Percentiles rank a stretch among this genome's conserved stretches.
Conservation (phyloP, 176 grass and related monocot genomes). For the Zoysia japonica region DNA sequence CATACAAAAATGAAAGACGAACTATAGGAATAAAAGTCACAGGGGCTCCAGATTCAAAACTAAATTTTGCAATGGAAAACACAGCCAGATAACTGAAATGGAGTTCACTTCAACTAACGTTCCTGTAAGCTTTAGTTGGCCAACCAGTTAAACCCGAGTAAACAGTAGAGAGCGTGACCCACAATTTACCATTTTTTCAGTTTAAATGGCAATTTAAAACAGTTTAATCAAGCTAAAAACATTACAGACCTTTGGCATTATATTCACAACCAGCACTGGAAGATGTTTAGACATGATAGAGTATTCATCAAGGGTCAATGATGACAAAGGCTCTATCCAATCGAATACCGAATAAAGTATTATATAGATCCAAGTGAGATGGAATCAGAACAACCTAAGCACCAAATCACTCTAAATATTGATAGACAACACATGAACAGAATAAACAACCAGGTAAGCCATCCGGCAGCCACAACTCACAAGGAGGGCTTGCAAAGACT, state of each 20-base stretch:
- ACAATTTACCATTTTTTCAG: no score
- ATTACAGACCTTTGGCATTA: not conserved
- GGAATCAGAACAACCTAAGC: not conserved
- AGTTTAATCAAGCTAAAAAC: no score
- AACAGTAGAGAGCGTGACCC: no score
- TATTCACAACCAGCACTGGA: not conserved
- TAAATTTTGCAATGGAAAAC: no score
- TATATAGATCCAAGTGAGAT: not conserved
- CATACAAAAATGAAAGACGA: no score
- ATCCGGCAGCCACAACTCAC: slow-evolving; percentile 49
- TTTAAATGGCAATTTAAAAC: no score
- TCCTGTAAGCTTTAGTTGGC: no score
- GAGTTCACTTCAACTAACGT: no score
- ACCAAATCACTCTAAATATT: not conserved
- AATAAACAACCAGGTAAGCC: slow-evolving; percentile 33
- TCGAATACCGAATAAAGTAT: not conserved
- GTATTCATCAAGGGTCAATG: not conserved
- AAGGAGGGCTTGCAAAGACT: slow-evolving; percentile 55
- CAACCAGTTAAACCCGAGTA: no score
- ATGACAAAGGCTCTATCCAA: not conserved
- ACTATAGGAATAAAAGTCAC: no score
- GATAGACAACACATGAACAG: slow-evolving; percentile 5
- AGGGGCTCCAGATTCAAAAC: no score
- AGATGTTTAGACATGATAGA: not conserved
- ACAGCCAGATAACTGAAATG: no score